phyloP scores from a whole-genome alignment of 805 yeast genomes.

The Myxozyma neglecta region DNA sequence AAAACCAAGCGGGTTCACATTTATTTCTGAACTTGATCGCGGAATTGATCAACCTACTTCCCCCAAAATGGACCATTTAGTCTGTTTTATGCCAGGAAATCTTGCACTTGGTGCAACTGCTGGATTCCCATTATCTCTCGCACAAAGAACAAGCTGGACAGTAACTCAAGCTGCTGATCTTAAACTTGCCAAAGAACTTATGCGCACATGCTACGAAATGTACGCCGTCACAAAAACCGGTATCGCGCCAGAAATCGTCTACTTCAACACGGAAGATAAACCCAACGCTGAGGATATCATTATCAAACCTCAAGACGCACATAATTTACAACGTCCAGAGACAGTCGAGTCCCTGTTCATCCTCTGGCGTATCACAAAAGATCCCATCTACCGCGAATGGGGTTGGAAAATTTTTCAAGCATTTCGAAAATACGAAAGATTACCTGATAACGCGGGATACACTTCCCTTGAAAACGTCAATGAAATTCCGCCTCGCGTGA shows the following conservation, averaged over 20 bases:
- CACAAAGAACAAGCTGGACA: slow-evolving; percentile 58
- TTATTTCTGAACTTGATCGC: slow-evolving; percentile 70
- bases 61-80: slow-evolving; percentile 87
- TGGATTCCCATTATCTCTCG: slow-evolving; percentile 60
- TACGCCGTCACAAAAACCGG: slow-evolving; percentile 75
- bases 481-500: slow-evolving; percentile 48
- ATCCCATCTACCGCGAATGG: slow-evolving; percentile 72
- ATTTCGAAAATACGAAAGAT: slow-evolving; percentile 60
- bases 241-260: slow-evolving; percentile 83
- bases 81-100: slow-evolving; percentile 87
- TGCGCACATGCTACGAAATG: slow-evolving; percentile 81
- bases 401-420: slow-evolving; percentile 82
- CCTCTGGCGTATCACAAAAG: slow-evolving; percentile 75
- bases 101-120: slow-evolving; percentile 86
- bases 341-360: slow-evolving; percentile 86
- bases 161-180: slow-evolving; percentile 60
- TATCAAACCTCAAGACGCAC: slow-evolving; percentile 71
- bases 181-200: slow-evolving; percentile 67
- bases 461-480: slow-evolving; percentile 70
- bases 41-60: slow-evolving; percentile 64
- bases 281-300: slow-evolving; percentile 54
- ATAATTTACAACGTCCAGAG: slow-evolving; percentile 89
- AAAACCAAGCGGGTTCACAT: slow-evolving; percentile 58
- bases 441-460: slow-evolving; percentile 50
- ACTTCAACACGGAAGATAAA: slow-evolving; percentile 58